Evolutionary conservation across 2,329 filamentous ascomycete species (phyloP), one percentile per base, ranked within the genome.

Genomic region (Stagonosporopsis chrysanthemi): DNA sequence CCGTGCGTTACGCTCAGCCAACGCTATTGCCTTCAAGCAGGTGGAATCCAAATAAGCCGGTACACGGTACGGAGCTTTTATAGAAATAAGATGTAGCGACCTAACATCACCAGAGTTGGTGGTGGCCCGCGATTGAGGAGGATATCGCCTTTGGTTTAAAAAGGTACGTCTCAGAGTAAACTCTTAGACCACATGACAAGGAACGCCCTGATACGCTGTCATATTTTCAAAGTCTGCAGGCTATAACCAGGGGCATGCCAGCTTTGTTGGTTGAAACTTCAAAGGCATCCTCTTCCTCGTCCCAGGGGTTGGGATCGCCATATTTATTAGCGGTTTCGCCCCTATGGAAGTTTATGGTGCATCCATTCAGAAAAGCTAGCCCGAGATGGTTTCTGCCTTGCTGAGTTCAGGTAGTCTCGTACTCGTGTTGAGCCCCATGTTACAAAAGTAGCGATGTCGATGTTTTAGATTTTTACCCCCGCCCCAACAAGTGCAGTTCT

Each of bases 61-160:
- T 0, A 79, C 49, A 5, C 81, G 73, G 56, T 87, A 88, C 0
- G 84, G 83, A 0, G 81, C 81, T 62, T 87, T 83, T 1, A 5
- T 75, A 17, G 64, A 56, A 12, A 60, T 60, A 1, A 42, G 28
- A 6, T 42, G 22, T 42, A 42, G 39, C 39, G 22, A 42, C 22
- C 22, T 28, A 22, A 42, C 26, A 57, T 41, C 70, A 23, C 84
- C 64, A 0, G 45, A 40, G 39, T 22, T 43, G 43, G 26, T 26
- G 49, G 58, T 35, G 53, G 45, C 39, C 58, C 53, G n/a, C 53
- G 53, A 19, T 54, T 45, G 33, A 46, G 45, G 22, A 54, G 33
- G 35, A 45, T 24, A 42, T 42, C 28, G 39, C 39, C 22, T 28
- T 42, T 23, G 23, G 28, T 46, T 36, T 24, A 31, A 24, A 19